Conservation (phyloP, 306 rosid species). For the Alnus rubra region DNA sequence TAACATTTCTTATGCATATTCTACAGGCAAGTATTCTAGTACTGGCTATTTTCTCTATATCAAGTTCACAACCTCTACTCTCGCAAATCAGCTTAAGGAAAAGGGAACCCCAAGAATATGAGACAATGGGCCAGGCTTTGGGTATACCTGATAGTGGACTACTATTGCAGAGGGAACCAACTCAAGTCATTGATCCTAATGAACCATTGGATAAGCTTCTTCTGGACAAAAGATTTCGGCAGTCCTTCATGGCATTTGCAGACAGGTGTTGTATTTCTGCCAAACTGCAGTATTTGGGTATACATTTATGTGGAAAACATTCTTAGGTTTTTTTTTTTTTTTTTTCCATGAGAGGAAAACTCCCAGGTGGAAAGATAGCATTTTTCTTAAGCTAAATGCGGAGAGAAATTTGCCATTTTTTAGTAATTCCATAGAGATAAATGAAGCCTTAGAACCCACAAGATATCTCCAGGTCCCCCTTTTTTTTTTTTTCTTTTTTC, state of each 20-base stretch:
- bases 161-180: slow-evolving; percentile 53
- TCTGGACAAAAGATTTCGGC: slow-evolving; percentile 74
- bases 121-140: slow-evolving; percentile 92
- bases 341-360: not conserved
- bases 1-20: slow-evolving; percentile 35
- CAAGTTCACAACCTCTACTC: slow-evolving; percentile 94
- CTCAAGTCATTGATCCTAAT: slow-evolving; percentile 57
- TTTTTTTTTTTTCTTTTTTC: slow-evolving; percentile 18
- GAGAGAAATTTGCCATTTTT: not conserved
- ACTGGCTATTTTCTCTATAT: slow-evolving; percentile 78
- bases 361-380: not conserved
- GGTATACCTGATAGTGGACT: slow-evolving; percentile 94
- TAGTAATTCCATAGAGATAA: not conserved
- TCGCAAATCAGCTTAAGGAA: slow-evolving; percentile 92
- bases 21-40: slow-evolving; percentile 85
- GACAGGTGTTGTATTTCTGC: slow-evolving; percentile 61
- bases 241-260: slow-evolving; percentile 90
- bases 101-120: slow-evolving; percentile 63
- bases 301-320: not conserved
- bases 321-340: not conserved
- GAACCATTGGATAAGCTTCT: slow-evolving; percentile 91
- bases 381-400: not conserved
- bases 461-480: not conserved
- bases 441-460: not conserved
- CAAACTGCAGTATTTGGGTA: slow-evolving; percentile 8